Conservation (phyloP, 2,329 filamentous ascomycete species). For the Periconia sp. region DNA sequence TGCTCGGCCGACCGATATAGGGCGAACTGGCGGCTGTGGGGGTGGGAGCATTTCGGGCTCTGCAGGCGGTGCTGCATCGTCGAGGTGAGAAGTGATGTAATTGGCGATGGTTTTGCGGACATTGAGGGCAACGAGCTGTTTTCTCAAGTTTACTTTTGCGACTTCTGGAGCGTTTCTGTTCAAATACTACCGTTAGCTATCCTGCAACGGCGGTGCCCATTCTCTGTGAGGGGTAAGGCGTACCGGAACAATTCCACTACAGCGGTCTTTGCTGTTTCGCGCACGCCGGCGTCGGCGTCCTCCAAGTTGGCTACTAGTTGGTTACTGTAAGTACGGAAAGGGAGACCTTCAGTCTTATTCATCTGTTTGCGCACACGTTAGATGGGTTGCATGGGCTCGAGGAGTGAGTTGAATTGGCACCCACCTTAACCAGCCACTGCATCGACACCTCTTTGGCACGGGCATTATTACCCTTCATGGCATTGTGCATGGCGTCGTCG, state of each 20-base stretch:
- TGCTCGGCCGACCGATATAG: conserved; percentile 35
- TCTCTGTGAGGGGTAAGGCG: not conserved
- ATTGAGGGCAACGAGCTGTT: conserved; percentile 79
- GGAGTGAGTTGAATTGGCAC: conserved; percentile 5
- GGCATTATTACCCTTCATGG: conserved; percentile 77
- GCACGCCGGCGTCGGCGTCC: conserved; percentile 84
- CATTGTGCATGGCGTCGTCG: conserved; percentile 75
- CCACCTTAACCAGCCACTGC: conserved; percentile 79
- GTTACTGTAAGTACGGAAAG: conserved; percentile 82
- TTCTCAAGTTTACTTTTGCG: conserved; percentile 87
- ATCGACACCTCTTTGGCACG: conserved; percentile 83
- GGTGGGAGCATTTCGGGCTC: conserved; percentile 28
- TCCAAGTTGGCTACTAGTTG: conserved; percentile 83
- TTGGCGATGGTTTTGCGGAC: conserved; percentile 84
- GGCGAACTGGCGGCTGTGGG: conserved; percentile 27
- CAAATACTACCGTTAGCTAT: conserved; percentile 15
- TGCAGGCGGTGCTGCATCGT: conserved; percentile 57
- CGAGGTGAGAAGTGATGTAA: conserved; percentile 76
- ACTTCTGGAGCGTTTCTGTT: conserved; percentile 72
- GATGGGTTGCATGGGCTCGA: conserved; percentile 2
- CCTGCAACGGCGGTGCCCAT: not conserved
- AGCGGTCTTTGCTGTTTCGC: conserved; percentile 79
- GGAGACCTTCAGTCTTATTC: conserved; percentile 76
- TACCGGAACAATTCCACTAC: conserved; percentile 86
- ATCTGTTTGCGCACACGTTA: conserved; percentile 56